These are phyloP conservation scores for Lodderomyces orthopsilosis DNA, from an alignment of 1,139 yeast species.

Conservation along the genomic window DNA sequence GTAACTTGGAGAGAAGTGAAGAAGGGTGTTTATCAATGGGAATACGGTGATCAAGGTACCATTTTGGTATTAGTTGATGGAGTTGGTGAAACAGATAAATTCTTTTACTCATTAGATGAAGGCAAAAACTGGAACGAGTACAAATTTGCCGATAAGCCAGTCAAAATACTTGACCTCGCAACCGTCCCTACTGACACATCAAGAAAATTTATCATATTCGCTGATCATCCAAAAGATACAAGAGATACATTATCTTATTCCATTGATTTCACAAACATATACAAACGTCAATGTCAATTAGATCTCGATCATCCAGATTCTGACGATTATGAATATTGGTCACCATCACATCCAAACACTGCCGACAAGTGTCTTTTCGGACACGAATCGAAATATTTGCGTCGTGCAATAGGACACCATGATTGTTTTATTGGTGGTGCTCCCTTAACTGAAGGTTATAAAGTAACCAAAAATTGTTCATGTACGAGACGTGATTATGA, in stretches of 20 bases:
- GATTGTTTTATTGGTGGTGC: slow-evolving; percentile 84
- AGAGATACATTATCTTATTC: slow-evolving; percentile 37
- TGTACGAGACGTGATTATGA: slow-evolving; percentile 90
- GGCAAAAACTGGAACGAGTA: slow-evolving; percentile 76
- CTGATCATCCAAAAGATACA: slow-evolving; percentile 15
- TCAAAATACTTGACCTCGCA: slow-evolving; percentile 67
- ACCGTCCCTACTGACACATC: slow-evolving; percentile 92
- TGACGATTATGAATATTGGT: slow-evolving; percentile 83
- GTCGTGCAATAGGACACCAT: slow-evolving; percentile 57
- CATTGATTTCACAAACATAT: slow-evolving; percentile 69
- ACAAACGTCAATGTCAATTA: slow-evolving; percentile 66
- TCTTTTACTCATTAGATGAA: slow-evolving; percentile 72
- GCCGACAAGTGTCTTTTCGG: slow-evolving; percentile 80
- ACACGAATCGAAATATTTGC: slow-evolving; percentile 73
- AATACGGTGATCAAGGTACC: slow-evolving; percentile 93
- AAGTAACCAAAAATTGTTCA: slow-evolving; percentile 63
- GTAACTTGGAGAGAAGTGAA: slow-evolving; percentile 77
- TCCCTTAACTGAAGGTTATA: slow-evolving; percentile 62
- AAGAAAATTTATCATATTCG: slow-evolving; percentile 54
- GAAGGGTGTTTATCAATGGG: slow-evolving; percentile 85
- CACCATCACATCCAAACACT: slow-evolving; percentile 67
- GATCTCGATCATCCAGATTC: slow-evolving; percentile 55
- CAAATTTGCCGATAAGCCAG: slow-evolving; percentile 56
- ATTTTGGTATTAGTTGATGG: slow-evolving; percentile 70
- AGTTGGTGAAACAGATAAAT: slow-evolving; percentile 51